Base-by-base conservation (phyloP, 495 filamentous ascomycete genomes). In the Aspergillus mulundensis region DNA sequence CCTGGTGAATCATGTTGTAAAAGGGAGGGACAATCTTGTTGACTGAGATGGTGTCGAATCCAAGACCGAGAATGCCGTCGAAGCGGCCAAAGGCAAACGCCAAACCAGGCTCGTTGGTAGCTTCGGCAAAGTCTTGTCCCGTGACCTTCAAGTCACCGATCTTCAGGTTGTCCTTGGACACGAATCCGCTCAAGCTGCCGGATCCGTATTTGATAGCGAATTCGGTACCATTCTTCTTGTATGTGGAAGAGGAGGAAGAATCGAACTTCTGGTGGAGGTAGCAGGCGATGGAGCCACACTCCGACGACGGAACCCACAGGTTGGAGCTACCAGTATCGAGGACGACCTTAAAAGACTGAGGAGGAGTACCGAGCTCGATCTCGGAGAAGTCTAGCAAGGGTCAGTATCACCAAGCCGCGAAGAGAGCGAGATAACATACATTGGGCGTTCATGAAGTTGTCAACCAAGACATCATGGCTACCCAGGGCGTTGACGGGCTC, bases 271-370 rank as follows among this genome's bases (percentile, higher is more conserved):
- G 82, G 80, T 99, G 95, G 54, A 99, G 87, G 72, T 91, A 99
- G 82, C 95, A 99, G 57, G 95, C 95, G 64, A 99, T 99, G 50
- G 93, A 97, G 65, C 84, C 87, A 72, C 95, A 99, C 61, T 90
- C 79, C 14, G 80, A 77, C 2, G 91, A 96, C 4, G 95, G 95
- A 50, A 99, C 95, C 95, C 95, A 99, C 52, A 99, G 81, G 78
- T 99, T 99, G 60, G 95, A 99, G 80, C 92, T 97, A 59, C 95
- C 95, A 23, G 95, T 99, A 69, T 99, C 95, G 53, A 99, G 85
- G 57, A 99, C 87, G 58, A 99, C 95, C 80, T 99, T 99, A 84
- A 99, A 99, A 50, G 75, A 76, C 75, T 99, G 95, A 23, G 94
- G 85, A 44, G 95, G 95, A 21, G 86, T 92, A 63, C 95, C 95